Evolutionary conservation across 805 yeast genomes (phyloP), one percentile per base, ranked within the genome.

Genomic region (Cyberlindnera maclurae): DNA sequence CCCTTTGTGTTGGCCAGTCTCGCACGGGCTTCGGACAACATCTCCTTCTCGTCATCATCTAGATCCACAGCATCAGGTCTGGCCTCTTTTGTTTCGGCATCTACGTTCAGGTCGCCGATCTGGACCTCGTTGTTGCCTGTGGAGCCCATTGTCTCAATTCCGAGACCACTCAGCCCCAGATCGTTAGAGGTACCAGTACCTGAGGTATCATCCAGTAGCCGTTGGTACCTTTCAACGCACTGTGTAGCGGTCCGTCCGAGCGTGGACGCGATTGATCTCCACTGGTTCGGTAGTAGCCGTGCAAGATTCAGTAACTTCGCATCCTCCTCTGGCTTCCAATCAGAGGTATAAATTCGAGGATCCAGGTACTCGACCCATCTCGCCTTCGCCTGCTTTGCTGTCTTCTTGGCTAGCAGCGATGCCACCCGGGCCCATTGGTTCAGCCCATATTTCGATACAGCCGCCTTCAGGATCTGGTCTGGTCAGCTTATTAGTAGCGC

Each of bases 381-480:
- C 2, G 94, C 84, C 53, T 88, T 86, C 45, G 95, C 90, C 57
- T 93, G 97, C 53, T 78, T 79, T 4, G 97, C 95, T 2, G 88
- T 80, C 59, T 90, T 90, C 56, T 83, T 77, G 5, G 86, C 80
- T 27, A 90, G 63, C 33, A 90, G 67, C 1, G 97, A 87, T 1
- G 96, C 83, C 4, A 90, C 90, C 36, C 96, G 73, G 12, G 93
- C 73, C 98, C 98, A 90, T 53, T 93, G 96, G 50, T 85, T 88
- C 15, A 88, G 66, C 0, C 98, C 98, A 59, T 90, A 90, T 55
- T 90, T 93, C 29, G 93, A 74, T 2, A 93, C 84, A 2, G 96
- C 96, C 0, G 96, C 95, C 46, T 81, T 79, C 31, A 90, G 65
- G 32, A 93, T 82, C 29, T 35, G 33, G 15, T 35, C 37, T 34